Percentiles rank a stretch among this genome's conserved stretches.
These are phyloP conservation scores for Aspergillus olivimuriae DNA, from an alignment of 495 filamentous ascomycete genomes.

Conservation along the genomic window DNA sequence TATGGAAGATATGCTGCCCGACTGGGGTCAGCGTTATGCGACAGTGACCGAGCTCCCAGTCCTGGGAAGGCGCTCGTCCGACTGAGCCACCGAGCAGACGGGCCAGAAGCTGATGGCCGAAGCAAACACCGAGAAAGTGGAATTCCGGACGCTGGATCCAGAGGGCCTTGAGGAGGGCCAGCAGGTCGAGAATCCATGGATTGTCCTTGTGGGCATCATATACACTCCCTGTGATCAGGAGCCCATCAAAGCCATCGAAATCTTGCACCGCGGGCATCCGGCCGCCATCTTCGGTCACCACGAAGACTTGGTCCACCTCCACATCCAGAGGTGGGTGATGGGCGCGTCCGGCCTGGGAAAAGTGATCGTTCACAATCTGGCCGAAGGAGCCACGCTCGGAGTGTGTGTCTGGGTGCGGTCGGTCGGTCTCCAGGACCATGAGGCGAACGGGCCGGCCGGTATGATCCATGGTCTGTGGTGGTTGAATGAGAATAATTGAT, in stretches of 20 bases:
- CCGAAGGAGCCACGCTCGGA: constrained; percentile 17
- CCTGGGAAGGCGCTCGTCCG: constrained; percentile 34
- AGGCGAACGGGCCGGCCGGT: constrained; percentile 16
- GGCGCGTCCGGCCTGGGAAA: constrained; percentile 10
- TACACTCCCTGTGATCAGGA: constrained; percentile 17
- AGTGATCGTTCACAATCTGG: constrained; percentile 13
- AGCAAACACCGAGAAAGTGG: constrained; percentile 61
- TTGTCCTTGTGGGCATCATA: constrained; percentile 17
- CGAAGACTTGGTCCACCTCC: constrained; percentile 16
- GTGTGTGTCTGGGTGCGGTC: constrained; percentile 17
- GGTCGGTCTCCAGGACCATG: constrained; percentile 21
- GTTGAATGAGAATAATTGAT: no score
- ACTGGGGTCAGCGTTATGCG: constrained; percentile 11
- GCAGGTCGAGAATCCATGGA: constrained; percentile 15
- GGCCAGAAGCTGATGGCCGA: constrained; percentile 83
- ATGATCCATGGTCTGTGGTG: constrained; percentile 12
- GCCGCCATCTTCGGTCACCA: constrained; percentile 16
- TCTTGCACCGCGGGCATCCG: constrained; percentile 8
- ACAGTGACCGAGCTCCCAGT: constrained; percentile 19
- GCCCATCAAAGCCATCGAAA: constrained; percentile 16
- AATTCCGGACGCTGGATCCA: constrained; percentile 14
- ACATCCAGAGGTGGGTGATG: constrained; percentile 17
- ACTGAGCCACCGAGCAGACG: constrained; percentile 48
- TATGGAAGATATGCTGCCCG: constrained; percentile 15
- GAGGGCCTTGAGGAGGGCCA: constrained; percentile 11